Evolutionary conservation across 1,139 yeast species (phyloP), one percentile per base, ranked within the genome.

Genomic region (Pichia sp.): DNA sequence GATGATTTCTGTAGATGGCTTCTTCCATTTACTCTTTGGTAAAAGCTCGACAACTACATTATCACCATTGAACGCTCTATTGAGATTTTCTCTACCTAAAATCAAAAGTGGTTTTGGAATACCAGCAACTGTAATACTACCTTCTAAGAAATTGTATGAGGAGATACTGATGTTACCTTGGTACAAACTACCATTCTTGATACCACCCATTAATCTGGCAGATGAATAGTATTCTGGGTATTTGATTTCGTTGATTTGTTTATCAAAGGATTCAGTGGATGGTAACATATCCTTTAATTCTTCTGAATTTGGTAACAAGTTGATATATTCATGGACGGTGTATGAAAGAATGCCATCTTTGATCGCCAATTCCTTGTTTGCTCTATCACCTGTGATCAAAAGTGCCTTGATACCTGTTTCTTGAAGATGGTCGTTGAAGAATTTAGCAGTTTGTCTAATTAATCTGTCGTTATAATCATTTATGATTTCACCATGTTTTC

Each of bases 401-500:
- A 91, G 71, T 6, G 85, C 69, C 28, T 71, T 71, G 34, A 87
- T 76, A 2, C 67, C 71, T 4, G 63, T 57, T 3, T 61, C 55
- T 36, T 69, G 66, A 43, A 94, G 68, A 68, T 94, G 99, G 15
- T 67, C 58, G 24, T 76, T 66, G 64, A 81, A 93, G 89, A 93
- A 94, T 38, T 73, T 63, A 24, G 85, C 82, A 14, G 86, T 81
- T 51, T 73, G 76, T 64, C 98, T 77, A 46, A 94, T 90, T 17
- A 97, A 91, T 56, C 97, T 72, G 67, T 93, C 98, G 61, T 93
- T 93, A 63, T 94, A 77, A 65, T 93, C 98, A 63, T 93, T 91
- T 54, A 90, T 85, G 14, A 83, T 62, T 65, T 93, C 99, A 43
- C 79, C 78, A 44, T 69, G 75, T 52, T 66, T 70, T 60, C 98